Conservation (phyloP, 257 asterid species). For the Solanum piurae region DNA sequence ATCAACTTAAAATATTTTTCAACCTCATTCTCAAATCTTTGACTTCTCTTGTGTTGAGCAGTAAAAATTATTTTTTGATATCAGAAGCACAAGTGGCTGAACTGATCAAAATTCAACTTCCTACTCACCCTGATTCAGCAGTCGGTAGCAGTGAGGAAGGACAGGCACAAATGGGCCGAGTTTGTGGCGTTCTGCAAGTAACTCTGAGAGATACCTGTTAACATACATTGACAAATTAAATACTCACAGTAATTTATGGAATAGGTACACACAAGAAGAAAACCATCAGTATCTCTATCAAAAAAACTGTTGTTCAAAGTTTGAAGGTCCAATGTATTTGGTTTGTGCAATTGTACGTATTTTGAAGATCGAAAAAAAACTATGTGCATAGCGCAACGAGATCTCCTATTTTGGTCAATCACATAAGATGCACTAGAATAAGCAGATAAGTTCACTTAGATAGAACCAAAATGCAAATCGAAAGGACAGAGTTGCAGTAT, state of each 20-base stretch:
- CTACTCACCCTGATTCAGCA: constrained; percentile 82
- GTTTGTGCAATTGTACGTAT: not conserved
- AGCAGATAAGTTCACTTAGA: not conserved
- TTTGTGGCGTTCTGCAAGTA: constrained; percentile 65
- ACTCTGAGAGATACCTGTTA: constrained; percentile 37
- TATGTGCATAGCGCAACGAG: not conserved
- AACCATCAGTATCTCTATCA: not conserved
- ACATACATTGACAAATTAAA: constrained; percentile 1
- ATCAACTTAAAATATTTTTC: not conserved
- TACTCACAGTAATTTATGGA: not conserved
- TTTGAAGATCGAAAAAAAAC: not conserved
- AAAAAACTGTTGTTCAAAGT: not conserved
- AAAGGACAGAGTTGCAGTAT: not conserved
- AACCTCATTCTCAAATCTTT: not conserved
- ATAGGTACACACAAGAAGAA: not conserved
- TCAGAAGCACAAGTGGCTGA: not conserved
- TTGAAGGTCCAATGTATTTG: not conserved
- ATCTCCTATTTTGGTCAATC: not conserved
- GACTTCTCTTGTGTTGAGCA: not conserved
- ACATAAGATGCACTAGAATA: not conserved
- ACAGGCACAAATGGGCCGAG: constrained; percentile 69
- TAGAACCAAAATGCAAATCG: not conserved
- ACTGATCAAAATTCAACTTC: not conserved
- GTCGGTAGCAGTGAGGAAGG: constrained; percentile 57
- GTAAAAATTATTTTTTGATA: not conserved